These are phyloP conservation scores for Sporormia fimetaria DNA, from an alignment of 495 filamentous ascomycete species.

Conservation along the genomic window DNA sequence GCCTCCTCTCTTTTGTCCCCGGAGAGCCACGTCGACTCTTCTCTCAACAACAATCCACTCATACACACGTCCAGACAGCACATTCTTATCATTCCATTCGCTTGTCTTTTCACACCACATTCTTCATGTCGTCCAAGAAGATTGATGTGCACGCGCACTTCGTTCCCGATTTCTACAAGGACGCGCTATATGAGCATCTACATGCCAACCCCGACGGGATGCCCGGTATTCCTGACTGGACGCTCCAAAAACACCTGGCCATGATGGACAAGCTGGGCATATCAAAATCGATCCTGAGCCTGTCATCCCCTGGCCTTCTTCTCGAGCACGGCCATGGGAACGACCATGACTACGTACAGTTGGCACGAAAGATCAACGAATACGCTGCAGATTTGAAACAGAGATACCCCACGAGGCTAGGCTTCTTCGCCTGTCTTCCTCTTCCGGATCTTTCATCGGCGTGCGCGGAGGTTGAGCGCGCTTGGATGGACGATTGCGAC, in stretches of 20 bases:
- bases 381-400: slow-evolving; percentile 34
- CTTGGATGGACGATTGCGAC: slow-evolving; percentile 34
- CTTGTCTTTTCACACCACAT: neutral
- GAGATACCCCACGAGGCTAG: slow-evolving; percentile 33
- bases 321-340: slow-evolving; percentile 34
- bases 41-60: too few species aligned
- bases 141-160: slow-evolving; percentile 36
- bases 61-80: too few species aligned
- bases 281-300: slow-evolving; percentile 41
- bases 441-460: slow-evolving; percentile 37
- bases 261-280: slow-evolving; percentile 40
- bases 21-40: too few species aligned
- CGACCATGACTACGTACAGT: slow-evolving; percentile 18
- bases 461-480: slow-evolving; percentile 37
- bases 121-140: slow-evolving; percentile 7
- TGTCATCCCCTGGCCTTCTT: slow-evolving; percentile 41
- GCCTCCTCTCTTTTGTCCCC: too few species aligned
- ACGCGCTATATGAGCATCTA: slow-evolving; percentile 31
- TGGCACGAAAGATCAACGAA: slow-evolving; percentile 34
- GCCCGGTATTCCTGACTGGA: slow-evolving; percentile 41
- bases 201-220: slow-evolving; percentile 38
- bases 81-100: too few species aligned
- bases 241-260: slow-evolving; percentile 34
- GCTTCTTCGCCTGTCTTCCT: slow-evolving; percentile 43
- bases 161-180: slow-evolving; percentile 30